These are phyloP conservation scores for Agrocybe pediades DNA, from an alignment of 768 basidiomycete genomes.

Conservation along the genomic window DNA sequence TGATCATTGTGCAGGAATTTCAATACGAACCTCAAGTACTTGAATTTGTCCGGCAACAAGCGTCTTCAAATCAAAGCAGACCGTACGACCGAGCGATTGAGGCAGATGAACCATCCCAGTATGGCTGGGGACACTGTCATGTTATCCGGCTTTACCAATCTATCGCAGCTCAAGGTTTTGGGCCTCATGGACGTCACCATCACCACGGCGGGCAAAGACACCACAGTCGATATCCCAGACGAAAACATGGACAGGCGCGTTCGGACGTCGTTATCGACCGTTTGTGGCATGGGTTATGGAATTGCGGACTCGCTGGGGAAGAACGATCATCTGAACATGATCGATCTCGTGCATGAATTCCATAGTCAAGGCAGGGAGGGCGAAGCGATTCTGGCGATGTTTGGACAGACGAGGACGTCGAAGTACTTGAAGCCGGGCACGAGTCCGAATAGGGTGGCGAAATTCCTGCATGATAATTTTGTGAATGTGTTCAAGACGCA, in stretches of 20 bases:
- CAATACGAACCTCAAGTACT: constrained; percentile 89
- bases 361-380: constrained; percentile 68
- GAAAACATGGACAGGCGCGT: constrained; percentile 90
- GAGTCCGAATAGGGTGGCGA: constrained; percentile 71
- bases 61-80: constrained; percentile 93
- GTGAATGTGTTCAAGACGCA: constrained; percentile 60
- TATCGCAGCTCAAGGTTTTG: constrained; percentile 83
- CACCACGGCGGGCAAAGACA: constrained; percentile 56
- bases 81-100: constrained; percentile 1
- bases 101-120: neutral
- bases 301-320: constrained; percentile 91
- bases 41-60: constrained; percentile 97
- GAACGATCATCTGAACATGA: constrained; percentile 80
- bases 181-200: constrained; percentile 99
- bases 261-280: constrained; percentile 85
- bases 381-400: constrained; percentile 95
- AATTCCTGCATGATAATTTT: constrained; percentile 85
- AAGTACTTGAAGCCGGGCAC: constrained; percentile 41
- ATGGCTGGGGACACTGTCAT: constrained; percentile 25
- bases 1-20: constrained; percentile 72
- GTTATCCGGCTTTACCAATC: constrained; percentile 84
- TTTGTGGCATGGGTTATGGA: constrained; percentile 93
- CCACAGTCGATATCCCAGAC: constrained; percentile 66
- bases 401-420: constrained; percentile 69
- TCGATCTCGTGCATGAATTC: constrained; percentile 92